These are phyloP conservation scores for Auriscalpium vulgare DNA, from an alignment of 768 basidiomycete species.

Conservation along the genomic window DNA sequence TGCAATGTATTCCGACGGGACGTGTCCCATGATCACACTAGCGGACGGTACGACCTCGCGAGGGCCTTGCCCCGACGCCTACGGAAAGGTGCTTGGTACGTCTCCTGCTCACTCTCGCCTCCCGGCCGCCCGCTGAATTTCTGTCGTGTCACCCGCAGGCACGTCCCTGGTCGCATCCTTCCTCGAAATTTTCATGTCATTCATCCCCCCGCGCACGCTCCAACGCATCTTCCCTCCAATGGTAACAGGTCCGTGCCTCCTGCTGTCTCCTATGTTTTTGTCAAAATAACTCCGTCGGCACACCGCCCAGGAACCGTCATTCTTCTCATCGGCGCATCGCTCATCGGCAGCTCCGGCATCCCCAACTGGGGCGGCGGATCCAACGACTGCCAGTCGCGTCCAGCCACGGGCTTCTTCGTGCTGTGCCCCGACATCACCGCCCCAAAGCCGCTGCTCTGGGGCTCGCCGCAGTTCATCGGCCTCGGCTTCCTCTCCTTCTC, in stretches of 20 bases:
- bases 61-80: constrained; percentile 69
- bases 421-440: constrained; percentile 68
- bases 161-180: constrained; percentile 74
- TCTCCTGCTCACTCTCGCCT: neutral
- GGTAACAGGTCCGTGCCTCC: constrained; percentile 46
- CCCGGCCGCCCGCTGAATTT: neutral
- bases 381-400: constrained; percentile 58
- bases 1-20: constrained; percentile 72
- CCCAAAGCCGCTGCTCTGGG: constrained; percentile 71
- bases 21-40: constrained; percentile 52
- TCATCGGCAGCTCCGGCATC: constrained; percentile 68
- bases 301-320: constrained; percentile 55
- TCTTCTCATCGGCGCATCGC: constrained; percentile 70
- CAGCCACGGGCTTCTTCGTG: constrained; percentile 55
- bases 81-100: constrained; percentile 66
- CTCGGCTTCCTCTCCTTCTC: constrained; percentile 80
- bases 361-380: constrained; percentile 82
- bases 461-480: constrained; percentile 76
- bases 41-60: constrained; percentile 54
- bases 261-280: too few species aligned
- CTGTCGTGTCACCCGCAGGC: constrained; percentile 29
- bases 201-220: constrained; percentile 56
- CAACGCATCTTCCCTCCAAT: constrained; percentile 72
- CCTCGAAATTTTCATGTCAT: constrained; percentile 72
- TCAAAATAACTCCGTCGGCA: neutral